Conservation (phyloP, 2,329 filamentous ascomycete genomes). For the Beauveria australis region DNA sequence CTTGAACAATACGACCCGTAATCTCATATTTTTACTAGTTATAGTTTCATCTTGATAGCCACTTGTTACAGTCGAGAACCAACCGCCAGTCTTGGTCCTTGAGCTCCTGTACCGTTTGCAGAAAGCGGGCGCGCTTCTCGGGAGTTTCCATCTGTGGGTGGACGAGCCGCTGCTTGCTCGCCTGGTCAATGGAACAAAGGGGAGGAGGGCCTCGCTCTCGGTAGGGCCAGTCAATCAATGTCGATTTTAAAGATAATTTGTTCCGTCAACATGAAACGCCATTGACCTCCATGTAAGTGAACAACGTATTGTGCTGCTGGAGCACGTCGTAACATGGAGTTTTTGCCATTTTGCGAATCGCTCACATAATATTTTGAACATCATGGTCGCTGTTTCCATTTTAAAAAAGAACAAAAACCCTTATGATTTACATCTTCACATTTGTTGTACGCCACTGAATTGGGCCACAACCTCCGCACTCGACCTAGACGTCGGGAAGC, state of each 20-base stretch:
- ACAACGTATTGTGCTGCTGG: neutral
- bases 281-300: neutral
- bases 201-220: constrained; percentile 14
- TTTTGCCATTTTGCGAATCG: neutral
- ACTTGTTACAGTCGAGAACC: constrained; percentile 1
- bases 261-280: neutral
- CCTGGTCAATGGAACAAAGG: constrained; percentile 4
- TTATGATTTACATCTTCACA: neutral
- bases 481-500: neutral
- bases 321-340: constrained; percentile 5
- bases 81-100: constrained; percentile 17
- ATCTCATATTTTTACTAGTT: no score
- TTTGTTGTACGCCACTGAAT: neutral
- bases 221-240: constrained; percentile 14
- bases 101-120: constrained; percentile 4
- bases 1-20: no score
- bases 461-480: neutral
- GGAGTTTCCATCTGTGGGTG: constrained; percentile 1
- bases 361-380: neutral
- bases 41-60: no score
- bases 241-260: constrained; percentile 1
- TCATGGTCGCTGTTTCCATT: no score
- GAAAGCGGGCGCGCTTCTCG: neutral
- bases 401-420: no score
- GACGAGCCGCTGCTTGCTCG: constrained; percentile 8